phyloP scores from a whole-genome alignment of 2,329 filamentous ascomycete genomes.

The Xylariaceae sp. region DNA sequence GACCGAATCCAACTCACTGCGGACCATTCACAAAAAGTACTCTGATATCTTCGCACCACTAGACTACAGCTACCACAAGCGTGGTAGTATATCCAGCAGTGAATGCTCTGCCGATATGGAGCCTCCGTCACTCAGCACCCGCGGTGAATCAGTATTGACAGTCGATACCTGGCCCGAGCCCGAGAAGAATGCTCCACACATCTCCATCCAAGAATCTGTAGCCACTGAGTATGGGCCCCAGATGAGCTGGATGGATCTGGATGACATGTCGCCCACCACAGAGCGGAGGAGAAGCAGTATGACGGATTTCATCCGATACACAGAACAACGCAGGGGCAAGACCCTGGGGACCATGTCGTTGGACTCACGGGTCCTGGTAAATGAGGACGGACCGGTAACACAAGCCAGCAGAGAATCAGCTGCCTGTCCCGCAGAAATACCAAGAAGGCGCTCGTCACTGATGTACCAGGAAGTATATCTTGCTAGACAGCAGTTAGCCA shows the following conservation, averaged over 20 bases:
- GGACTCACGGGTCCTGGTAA: background rate
- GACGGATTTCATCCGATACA: constrained; percentile 18
- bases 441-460: constrained; percentile 23
- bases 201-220: constrained; percentile 16
- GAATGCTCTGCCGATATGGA: constrained; percentile 34
- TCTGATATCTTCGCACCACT: constrained; percentile 21
- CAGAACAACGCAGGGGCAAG: constrained; percentile 8
- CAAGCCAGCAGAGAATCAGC: constrained; percentile 7
- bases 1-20: constrained; percentile 22
- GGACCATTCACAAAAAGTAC: constrained; percentile 23
- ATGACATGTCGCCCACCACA: constrained; percentile 17
- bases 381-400: background rate
- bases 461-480: constrained; percentile 18
- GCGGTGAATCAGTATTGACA: constrained; percentile 36
- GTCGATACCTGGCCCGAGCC: constrained; percentile 37
- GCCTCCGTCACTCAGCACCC: constrained; percentile 29
- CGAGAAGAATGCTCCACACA: constrained; percentile 25
- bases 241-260: constrained; percentile 30
- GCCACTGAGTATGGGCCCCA: constrained; percentile 19
- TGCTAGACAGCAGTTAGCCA: constrained; percentile 10
- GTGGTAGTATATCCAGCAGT: constrained; percentile 28
- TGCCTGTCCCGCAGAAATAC: constrained; percentile 15
- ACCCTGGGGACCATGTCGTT: constrained; percentile 10
- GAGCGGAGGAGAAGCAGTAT: constrained; percentile 24
- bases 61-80: constrained; percentile 17